A percentile compares a stretch with the other conserved stretches of the same genome.
Evolutionary conservation across 2,329 filamentous ascomycete species (phyloP).

Genomic region (Blastomyces emzantsi): DNA sequence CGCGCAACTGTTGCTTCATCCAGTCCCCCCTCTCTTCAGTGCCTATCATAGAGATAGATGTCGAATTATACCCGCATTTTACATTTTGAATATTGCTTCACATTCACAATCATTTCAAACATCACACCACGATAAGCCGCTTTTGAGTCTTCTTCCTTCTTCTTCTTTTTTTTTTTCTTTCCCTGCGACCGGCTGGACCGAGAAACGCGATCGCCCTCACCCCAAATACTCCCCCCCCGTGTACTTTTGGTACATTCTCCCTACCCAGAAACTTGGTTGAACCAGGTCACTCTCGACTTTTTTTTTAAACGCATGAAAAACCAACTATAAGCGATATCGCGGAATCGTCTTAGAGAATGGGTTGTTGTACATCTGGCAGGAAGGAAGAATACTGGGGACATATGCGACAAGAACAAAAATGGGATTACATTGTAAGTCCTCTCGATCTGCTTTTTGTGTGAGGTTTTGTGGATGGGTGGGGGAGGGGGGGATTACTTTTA

Average conservation of each 20-base stretch:
- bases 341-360: slow-evolving; percentile 45
- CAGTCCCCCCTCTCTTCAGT: neutral
- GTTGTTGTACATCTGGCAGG: slow-evolving; percentile 52
- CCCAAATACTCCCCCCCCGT: neutral
- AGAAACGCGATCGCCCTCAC: neutral
- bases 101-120: neutral
- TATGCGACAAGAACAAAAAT: slow-evolving; percentile 76
- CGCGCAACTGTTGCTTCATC: neutral
- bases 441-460: neutral
- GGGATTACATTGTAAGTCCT: slow-evolving; percentile 75
- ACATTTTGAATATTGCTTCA: neutral
- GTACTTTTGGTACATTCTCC: neutral
- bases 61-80: neutral
- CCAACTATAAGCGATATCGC: neutral
- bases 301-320: neutral
- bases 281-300: neutral
- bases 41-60: neutral
- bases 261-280: neutral
- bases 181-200: slow-evolving; percentile 7
- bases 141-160: neutral
- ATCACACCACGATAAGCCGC: neutral
- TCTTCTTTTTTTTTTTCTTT: neutral
- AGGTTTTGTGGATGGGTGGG: neutral
- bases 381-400: slow-evolving; percentile 49
- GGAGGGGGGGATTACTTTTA: no score